Evolutionary conservation across 2,329 filamentous ascomycete species (phyloP).

Genomic region (Claviceps maximensis): DNA sequence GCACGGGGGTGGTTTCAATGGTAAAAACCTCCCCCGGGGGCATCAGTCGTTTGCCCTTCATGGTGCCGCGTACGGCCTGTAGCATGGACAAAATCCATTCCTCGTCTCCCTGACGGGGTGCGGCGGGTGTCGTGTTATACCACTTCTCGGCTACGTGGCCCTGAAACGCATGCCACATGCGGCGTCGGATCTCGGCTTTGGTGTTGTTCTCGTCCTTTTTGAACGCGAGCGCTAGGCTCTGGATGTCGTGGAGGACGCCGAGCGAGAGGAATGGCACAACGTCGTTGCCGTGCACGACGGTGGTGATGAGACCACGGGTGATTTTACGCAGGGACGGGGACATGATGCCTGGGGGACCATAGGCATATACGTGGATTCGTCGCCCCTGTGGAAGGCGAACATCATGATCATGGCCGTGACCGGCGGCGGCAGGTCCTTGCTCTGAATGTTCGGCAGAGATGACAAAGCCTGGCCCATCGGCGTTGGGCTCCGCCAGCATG

Average conservation of each 20-base stretch:
- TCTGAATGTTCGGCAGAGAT: constrained; percentile 39
- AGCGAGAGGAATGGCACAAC: constrained; percentile 62
- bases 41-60: constrained; percentile 56
- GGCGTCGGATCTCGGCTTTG: constrained; percentile 50
- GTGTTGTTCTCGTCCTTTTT: constrained; percentile 57
- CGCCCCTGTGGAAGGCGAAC: constrained; percentile 51
- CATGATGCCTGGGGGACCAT: constrained; percentile 62
- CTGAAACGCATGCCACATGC: constrained; percentile 53
- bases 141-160: constrained; percentile 49
- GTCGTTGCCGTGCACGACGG: constrained; percentile 59
- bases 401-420: constrained; percentile 9
- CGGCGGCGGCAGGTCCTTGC: constrained; percentile 16
- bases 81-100: constrained; percentile 58
- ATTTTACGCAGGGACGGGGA: constrained; percentile 55
- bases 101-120: constrained; percentile 40
- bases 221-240: constrained; percentile 58
- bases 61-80: constrained; percentile 50
- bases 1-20: constrained; percentile 53
- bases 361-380: constrained; percentile 68
- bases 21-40: constrained; percentile 67
- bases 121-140: constrained; percentile 25
- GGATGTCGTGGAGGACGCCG: constrained; percentile 61
- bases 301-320: constrained; percentile 63
- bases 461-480: constrained; percentile 44
- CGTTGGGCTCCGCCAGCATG: constrained; percentile 53